Evolutionary conservation across 495 filamentous ascomycete species (phyloP), one percentile per base, ranked within the genome.

Genomic region (Cetradonia linearis): DNA sequence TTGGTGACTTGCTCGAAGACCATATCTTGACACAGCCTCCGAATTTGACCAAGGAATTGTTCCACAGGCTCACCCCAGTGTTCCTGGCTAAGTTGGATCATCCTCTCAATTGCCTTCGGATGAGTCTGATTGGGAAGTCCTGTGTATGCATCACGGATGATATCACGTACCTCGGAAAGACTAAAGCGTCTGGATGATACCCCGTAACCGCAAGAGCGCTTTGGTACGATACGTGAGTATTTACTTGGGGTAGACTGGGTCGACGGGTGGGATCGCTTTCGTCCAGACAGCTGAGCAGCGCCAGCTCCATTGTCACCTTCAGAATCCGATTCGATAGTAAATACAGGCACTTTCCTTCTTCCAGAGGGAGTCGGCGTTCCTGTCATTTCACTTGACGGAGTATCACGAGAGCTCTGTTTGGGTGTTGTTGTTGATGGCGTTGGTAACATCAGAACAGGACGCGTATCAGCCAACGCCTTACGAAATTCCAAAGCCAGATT

Each of bases 41-140:
- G 62, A 1, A 71, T 69, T 0, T 65, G 61, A 3, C 55, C 30
- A 3, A 78, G 58, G 34, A 77, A 78, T 0, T 56, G 53, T 1
- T 63, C 33, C 37, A 74, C 59, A 0, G 76, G 71, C 0, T 55
- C 56, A 2, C 65, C 42, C 77, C 77, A 80, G 25, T 77, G 73
- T 2, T 62, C 56, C 7, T 78, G 68, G 33, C 72, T 77, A 13
- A 65, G 27, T n/a, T 63, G 50, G 20, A 76, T 71, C 60, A 80
- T 68, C 0, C 59, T 67, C 20, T 78, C 73, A 5, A 73, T 73
- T 0, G 76, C 75, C 2, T 72, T 72, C 0, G 77, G 75, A 33
- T 78, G 70, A 7, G 70, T 70, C 23, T 75, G 71, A 23, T 74
- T 70, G 0, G 74, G 74, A 0, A 77, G 66, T 0, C 74, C 72